Conservation (phyloP, 129 eudicot genomes). For the Chrysanthemum makinoi region DNA sequence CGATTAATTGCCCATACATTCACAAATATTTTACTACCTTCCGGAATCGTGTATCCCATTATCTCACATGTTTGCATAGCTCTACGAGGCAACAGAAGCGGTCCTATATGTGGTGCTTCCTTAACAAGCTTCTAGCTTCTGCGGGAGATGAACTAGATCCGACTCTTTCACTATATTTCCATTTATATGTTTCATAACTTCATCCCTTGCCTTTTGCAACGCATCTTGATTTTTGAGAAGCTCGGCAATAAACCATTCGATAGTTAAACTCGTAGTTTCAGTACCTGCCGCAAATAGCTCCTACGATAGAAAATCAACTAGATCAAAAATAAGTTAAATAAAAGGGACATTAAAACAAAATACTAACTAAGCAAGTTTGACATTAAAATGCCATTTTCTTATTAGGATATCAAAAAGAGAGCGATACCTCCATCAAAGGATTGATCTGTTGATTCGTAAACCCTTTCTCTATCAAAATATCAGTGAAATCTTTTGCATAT, state of each 20-base stretch:
- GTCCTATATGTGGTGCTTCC: too few species aligned
- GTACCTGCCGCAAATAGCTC: not conserved
- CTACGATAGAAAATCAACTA: too few species aligned
- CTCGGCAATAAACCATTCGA: slow-evolving; percentile 16
- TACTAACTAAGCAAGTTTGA: not conserved
- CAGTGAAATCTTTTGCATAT: slow-evolving; percentile 15
- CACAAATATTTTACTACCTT: too few species aligned
- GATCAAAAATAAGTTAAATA: too few species aligned
- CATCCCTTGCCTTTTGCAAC: slow-evolving; percentile 17
- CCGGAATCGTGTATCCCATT: too few species aligned
- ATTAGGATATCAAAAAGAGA: not conserved
- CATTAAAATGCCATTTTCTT: too few species aligned
- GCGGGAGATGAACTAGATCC: too few species aligned
- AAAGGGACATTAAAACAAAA: not conserved
- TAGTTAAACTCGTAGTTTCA: slow-evolving; percentile 1
- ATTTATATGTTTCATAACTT: not conserved
- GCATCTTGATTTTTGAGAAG: slow-evolving; percentile 11
- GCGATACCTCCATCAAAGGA: slow-evolving; percentile 13
- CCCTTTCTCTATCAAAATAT: slow-evolving; percentile 25
- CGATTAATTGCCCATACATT: too few species aligned
- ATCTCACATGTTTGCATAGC: too few species aligned
- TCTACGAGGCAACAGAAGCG: too few species aligned
- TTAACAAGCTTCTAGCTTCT: too few species aligned
- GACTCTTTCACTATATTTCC: too few species aligned
- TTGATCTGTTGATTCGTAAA: slow-evolving; percentile 29